Conservation (phyloP, 1,284 basidiomycete genomes). For the Microbotryum lychnidis-dioicae region DNA sequence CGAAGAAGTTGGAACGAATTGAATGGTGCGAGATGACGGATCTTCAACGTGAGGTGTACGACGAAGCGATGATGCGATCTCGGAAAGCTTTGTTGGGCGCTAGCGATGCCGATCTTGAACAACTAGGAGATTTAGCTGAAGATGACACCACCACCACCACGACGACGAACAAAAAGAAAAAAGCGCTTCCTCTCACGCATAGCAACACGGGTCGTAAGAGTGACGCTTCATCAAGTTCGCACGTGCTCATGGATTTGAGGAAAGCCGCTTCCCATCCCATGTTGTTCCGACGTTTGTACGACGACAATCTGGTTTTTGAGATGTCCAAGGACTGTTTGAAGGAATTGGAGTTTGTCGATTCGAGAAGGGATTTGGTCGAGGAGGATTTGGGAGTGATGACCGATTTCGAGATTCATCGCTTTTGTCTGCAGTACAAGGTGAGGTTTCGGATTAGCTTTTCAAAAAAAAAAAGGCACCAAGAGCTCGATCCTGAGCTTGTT, state of each 20-base stretch:
- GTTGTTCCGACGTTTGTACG: conserved; percentile 79
- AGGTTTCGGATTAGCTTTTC: conserved; percentile 23
- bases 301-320: conserved; percentile 61
- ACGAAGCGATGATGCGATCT: conserved; percentile 72
- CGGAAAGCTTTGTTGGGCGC: conserved; percentile 67
- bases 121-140: conserved; percentile 31
- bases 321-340: conserved; percentile 79
- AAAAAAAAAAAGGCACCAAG: not conserved
- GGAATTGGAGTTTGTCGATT: conserved; percentile 80
- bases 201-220: conserved; percentile 19
- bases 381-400: conserved; percentile 66
- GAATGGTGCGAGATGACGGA: conserved; percentile 91
- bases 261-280: conserved; percentile 93
- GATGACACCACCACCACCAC: conserved; percentile 19
- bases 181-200: conserved; percentile 9
- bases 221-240: conserved; percentile 25
- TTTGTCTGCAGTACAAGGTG: conserved; percentile 72
- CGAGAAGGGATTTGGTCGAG: conserved; percentile 52
- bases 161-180: conserved; percentile 24
- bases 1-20: conserved; percentile 82
- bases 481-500: not conserved
- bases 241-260: conserved; percentile 47
- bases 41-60: conserved; percentile 74
- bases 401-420: conserved; percentile 80
- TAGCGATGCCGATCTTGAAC: conserved; percentile 37